Evolutionary conservation across 2,329 filamentous ascomycete species (phyloP).

Genomic region (Nemania bipapillata): DNA sequence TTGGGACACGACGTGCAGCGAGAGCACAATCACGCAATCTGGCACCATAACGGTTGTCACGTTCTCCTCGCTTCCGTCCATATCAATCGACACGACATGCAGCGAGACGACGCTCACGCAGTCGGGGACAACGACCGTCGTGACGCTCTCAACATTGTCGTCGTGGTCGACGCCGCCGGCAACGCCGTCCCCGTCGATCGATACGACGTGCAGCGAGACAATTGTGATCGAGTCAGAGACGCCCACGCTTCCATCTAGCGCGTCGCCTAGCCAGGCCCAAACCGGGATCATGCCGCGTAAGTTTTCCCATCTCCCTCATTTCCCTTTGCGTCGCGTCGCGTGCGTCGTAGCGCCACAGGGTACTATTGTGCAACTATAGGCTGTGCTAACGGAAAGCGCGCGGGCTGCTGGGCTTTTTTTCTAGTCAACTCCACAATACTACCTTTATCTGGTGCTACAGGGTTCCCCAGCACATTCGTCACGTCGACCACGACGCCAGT

Average conservation of each 20-base stretch:
- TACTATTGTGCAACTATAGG: neutral
- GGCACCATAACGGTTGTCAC: constrained; percentile 35
- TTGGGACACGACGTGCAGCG: constrained; percentile 39
- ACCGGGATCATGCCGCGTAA: constrained; percentile 35
- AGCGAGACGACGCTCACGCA: constrained; percentile 23
- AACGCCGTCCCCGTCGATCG: constrained; percentile 21
- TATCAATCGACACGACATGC: constrained; percentile 26
- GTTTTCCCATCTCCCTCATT: constrained; percentile 16
- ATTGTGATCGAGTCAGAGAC: constrained; percentile 33
- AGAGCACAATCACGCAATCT: constrained; percentile 38
- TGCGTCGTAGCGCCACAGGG: neutral
- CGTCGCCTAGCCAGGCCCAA: constrained; percentile 23
- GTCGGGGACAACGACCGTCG: constrained; percentile 3
- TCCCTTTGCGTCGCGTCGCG: neutral
- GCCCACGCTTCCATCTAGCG: constrained; percentile 28
- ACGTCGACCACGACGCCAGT: constrained; percentile 42
- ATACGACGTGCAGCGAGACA: constrained; percentile 40
- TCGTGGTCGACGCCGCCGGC: neutral
- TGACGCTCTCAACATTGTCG: constrained; percentile 1
- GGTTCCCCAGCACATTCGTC: constrained; percentile 43
- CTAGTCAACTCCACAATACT: constrained; percentile 39
- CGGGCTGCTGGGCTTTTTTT: neutral
- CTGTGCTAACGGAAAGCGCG: constrained; percentile 33
- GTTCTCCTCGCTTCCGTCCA: constrained; percentile 8
- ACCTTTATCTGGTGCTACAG: constrained; percentile 18